Conservation (phyloP, 441 rosid genomes). For the Gossypium gossypioides region DNA sequence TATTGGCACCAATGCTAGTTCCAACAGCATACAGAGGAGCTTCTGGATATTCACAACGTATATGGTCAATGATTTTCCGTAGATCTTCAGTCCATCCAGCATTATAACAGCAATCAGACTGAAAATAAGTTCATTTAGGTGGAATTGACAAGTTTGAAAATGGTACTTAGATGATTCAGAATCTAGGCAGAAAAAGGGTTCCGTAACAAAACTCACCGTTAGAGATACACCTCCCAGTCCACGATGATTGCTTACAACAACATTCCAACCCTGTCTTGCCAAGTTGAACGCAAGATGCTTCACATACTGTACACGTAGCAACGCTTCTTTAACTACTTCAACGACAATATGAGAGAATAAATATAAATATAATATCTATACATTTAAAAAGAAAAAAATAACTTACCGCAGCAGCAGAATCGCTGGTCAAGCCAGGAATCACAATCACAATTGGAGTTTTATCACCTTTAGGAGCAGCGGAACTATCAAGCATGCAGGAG, state of each 20-base stretch:
- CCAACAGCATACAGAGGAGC: slow-evolving; percentile 1
- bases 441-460: slow-evolving; percentile 55
- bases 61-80: slow-evolving; percentile 15
- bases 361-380: background rate
- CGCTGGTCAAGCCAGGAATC: slow-evolving; percentile 82
- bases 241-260: slow-evolving; percentile 79
- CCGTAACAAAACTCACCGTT: slow-evolving; percentile 42
- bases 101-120: slow-evolving; percentile 81
- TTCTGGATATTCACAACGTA: slow-evolving; percentile 3
- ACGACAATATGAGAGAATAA: background rate
- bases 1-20: slow-evolving; percentile 8
- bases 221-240: slow-evolving; percentile 79
- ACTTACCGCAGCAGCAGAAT: slow-evolving; percentile 66
- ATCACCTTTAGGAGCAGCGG: slow-evolving; percentile 33
- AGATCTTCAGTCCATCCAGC: slow-evolving; percentile 88
- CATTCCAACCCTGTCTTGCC: slow-evolving; percentile 63
- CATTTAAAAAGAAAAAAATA: background rate
- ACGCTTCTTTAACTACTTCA: background rate
- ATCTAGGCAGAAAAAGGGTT: background rate
- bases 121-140: slow-evolving; percentile 13
- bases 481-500: slow-evolving; percentile 16
- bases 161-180: background rate
- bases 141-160: background rate
- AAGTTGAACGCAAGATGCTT: slow-evolving; percentile 22
- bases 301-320: slow-evolving; percentile 22